Evolutionary conservation across 805 yeast genomes (phyloP).

Genomic region (Sporopachydermia lactativora): DNA sequence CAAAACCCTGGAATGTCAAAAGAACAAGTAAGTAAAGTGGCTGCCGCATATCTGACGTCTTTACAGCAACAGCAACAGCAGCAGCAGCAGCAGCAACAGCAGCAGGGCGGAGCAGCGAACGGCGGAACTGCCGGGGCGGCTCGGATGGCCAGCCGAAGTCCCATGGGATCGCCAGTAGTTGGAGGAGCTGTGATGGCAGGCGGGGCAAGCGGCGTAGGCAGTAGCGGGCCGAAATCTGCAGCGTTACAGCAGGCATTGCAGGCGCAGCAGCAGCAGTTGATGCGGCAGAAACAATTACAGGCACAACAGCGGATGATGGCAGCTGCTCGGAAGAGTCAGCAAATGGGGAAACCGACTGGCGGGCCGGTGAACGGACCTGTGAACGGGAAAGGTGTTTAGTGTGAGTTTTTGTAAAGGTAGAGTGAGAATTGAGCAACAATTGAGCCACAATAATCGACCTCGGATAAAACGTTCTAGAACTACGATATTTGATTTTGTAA

Average conservation of each 20-base stretch:
- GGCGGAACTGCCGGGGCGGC: constrained; percentile 6
- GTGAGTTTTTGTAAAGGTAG: no score
- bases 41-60: constrained; percentile 48
- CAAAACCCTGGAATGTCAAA: constrained; percentile 49
- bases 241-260: constrained; percentile 21
- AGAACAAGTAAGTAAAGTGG: constrained; percentile 51
- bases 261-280: constrained; percentile 18
- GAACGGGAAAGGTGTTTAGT: no score
- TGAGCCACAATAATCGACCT: no score
- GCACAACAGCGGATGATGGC: constrained; percentile 3
- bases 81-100: constrained; percentile 15
- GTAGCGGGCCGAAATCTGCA: constrained; percentile 13
- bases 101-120: constrained; percentile 8
- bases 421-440: no score
- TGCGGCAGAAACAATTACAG: constrained; percentile 4
- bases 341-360: no score
- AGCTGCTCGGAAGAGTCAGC: neutral
- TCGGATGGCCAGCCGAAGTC: constrained; percentile 5
- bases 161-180: constrained; percentile 2
- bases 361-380: no score
- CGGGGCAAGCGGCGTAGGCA: constrained; percentile 1
- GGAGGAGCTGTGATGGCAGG: constrained; percentile 3
- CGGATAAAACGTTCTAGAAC: no score
- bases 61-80: constrained; percentile 23
- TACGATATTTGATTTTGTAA: no score